phyloP scores from a whole-genome alignment of 495 filamentous ascomycete species.

The Penicillium diatomitis region DNA sequence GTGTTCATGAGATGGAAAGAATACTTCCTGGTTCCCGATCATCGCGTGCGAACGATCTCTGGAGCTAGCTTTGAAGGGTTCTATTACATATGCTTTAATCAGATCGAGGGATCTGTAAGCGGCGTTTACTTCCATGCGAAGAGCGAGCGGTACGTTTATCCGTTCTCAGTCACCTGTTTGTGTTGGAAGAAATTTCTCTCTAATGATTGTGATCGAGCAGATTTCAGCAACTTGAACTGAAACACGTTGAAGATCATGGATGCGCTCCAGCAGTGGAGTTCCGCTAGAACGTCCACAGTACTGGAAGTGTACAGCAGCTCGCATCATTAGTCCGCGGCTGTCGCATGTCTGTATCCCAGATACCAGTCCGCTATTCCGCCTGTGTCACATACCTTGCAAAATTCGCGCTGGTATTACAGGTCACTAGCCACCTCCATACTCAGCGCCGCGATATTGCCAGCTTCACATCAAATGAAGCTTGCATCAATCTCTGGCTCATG shows the following conservation, averaged over 20 bases:
- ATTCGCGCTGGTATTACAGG: no score
- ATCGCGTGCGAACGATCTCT: slow-evolving; percentile 77
- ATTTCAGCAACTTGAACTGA: slow-evolving; percentile 87
- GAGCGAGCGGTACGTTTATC: slow-evolving; percentile 67
- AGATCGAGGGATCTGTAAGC: slow-evolving; percentile 69
- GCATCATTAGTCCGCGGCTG: no score
- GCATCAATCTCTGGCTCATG: no score
- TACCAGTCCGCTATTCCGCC: not conserved
- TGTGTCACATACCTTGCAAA: not conserved
- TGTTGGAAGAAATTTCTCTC: not conserved
- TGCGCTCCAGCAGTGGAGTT: slow-evolving; percentile 90
- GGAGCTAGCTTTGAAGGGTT: slow-evolving; percentile 98
- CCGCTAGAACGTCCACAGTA: slow-evolving; percentile 46
- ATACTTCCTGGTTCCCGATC: slow-evolving; percentile 93
- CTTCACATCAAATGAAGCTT: no score
- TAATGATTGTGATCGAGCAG: slow-evolving; percentile 28
- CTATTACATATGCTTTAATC: slow-evolving; percentile 99
- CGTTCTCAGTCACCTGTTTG: slow-evolving; percentile 20
- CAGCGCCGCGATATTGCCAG: no score
- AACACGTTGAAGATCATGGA: slow-evolving; percentile 74
- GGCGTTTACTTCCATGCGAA: slow-evolving; percentile 98
- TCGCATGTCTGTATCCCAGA: no score
- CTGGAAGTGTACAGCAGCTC: not conserved
- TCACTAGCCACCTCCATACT: no score
- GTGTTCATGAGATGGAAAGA: slow-evolving; percentile 99